Evolutionary conservation across 768 basidiomycete species (phyloP).

Genomic region (Pleurotus pulmonarius): DNA sequence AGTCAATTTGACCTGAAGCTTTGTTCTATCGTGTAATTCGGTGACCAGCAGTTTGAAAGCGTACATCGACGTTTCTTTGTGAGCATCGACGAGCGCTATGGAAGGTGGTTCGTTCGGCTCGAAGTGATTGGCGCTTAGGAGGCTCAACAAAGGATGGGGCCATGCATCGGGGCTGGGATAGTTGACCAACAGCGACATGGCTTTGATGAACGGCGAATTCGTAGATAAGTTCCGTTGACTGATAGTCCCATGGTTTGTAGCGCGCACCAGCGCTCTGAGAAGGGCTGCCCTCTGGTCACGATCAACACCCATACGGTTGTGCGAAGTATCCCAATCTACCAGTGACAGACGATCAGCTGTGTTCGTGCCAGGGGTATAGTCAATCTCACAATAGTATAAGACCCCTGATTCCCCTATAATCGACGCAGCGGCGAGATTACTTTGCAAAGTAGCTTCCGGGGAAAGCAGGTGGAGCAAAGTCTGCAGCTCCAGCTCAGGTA

Average conservation of each 20-base stretch:
- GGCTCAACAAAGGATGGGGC: not conserved
- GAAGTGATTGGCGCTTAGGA: slow-evolving; percentile 4
- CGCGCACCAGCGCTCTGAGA: not conserved
- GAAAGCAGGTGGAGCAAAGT: slow-evolving; percentile 5
- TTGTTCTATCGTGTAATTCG: not conserved
- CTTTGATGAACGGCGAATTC: not conserved
- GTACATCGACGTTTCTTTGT: not conserved
- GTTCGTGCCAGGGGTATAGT: not conserved
- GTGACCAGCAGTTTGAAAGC: not conserved
- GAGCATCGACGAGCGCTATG: not conserved
- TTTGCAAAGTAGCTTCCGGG: slow-evolving; percentile 2
- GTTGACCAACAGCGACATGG: not conserved
- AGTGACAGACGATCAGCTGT: not conserved
- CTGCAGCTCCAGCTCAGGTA: slow-evolving; percentile 1
- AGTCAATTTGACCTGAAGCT: not conserved
- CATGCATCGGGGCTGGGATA: slow-evolving; percentile 1
- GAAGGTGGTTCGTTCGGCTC: not conserved
- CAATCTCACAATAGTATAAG: slow-evolving; percentile 2
- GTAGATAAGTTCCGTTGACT: not conserved
- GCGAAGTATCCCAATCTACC: slow-evolving; percentile 2
- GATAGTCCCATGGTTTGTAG: not conserved
- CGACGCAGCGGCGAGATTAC: not conserved
- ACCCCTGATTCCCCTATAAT: not conserved
- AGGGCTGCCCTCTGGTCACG: not conserved
- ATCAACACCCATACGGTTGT: slow-evolving; percentile 1